Evolutionary conservation across 371 early-diverging fungal genomes (phyloP), one percentile per base, ranked within the genome.

Genomic region (Rhizopus sp.): DNA sequence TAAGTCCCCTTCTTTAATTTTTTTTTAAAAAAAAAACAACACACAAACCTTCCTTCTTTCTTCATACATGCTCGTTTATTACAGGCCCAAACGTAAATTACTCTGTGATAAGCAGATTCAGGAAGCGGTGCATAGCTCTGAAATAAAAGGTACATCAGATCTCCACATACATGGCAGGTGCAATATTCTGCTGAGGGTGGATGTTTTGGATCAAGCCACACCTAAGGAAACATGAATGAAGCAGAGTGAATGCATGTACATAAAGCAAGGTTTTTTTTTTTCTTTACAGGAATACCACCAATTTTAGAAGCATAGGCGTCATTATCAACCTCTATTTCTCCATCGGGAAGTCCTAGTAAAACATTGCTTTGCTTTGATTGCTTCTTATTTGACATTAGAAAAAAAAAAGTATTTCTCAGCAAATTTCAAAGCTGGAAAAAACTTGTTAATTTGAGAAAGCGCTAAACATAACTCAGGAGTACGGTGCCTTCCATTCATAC

Each of bases 1-100:
- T 38, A 8, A 38, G 13, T 38, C 31, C 5, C 15, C 9, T 34
- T 46, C 32, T 5, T 30, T 12, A 59, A 17, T 7, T 4, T 10
- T 35, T 23, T 23, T 23, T 23, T 23, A 6, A 41, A n/a, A n/a
- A n/a, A n/a, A n/a, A n/a, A 42, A 55, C 5, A 33, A 33, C 13
- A 9, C 23, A 31, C 31, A 50, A 79, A 86, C 86, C 87, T 87
- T 29, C 89, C 90, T 3, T 77, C 69, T 55, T 80, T 82, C 10
- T 83, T 83, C 76, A 88, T 86, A 64, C 93, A 92, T 29, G 66
- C 57, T 30, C 87, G 80, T 23, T 78, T 78, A 53, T 88, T 90
- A 70, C 93, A 92, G 0, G 77, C 89, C 88, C 89, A 91, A 6
- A 92, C 80, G 64, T 92, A 92, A 7, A 92, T 60, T 0, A 85